Base-by-base conservation (phyloP, 1,139 yeast species). In the Sugiyamaella grinbergsii region DNA sequence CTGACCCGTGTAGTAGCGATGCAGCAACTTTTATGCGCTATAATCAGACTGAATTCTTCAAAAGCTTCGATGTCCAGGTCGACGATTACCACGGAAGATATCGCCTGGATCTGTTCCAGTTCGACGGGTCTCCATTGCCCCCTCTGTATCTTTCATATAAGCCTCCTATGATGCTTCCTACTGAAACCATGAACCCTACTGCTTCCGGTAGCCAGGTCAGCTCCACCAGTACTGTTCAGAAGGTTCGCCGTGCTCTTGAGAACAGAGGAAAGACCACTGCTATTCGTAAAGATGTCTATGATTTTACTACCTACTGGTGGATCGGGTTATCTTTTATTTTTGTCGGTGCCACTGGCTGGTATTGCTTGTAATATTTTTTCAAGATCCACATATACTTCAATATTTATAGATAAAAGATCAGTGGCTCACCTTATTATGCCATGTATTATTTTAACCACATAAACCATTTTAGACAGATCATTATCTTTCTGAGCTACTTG, bases 111-210 rank as follows among this genome's bases (percentile, higher is more conserved):
- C 74, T 93, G 56, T 85, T 78, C 71, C 82, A 85, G 71, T 85
- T 80, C 61, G 96, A 90, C 67, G 98, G 98, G 18, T 70, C 87
- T 18, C 81, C 81, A 51, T 72, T 86, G 77, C 94, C 89, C 60
- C 98, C 98, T 0, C 71, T 93, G 62, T 93, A 88, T 68, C 77
- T 93, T 70, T 96, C 94, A 2, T 93, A 91, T 73, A 80, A 79
- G 64, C 98, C 98, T 6, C 95, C 98, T 16, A 76, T 85, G 79
- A 93, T 93, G 98, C 79, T 93, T 57, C 98, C 98, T 19, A 93
- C 98, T 1, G 71, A 70, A 51, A 91, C 97, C 1, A 74, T 93
- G 76, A 91, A 90, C 68, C 98, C 98, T 24, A 88, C 96, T 2
- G 69, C 76, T 26, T 67, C 66, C 44, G 59, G 37, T 7, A 11